Conservation (phyloP, 768 basidiomycete genomes). For the Coprinopsis sp. region DNA sequence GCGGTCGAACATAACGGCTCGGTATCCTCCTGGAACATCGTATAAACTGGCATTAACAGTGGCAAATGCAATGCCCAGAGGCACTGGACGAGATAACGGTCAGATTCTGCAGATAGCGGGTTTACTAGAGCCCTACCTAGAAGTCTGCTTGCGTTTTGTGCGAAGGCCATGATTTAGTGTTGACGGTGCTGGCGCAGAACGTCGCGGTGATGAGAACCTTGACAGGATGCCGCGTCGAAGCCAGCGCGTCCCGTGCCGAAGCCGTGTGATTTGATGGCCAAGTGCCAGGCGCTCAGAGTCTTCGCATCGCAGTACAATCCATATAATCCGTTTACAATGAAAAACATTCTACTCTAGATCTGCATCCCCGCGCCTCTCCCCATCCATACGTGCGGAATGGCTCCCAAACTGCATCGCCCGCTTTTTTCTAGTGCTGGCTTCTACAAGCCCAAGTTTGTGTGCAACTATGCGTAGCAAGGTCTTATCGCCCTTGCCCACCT, state of each 20-base stretch:
- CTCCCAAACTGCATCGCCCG: slow-evolving; percentile 97
- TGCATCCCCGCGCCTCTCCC: slow-evolving; percentile 52
- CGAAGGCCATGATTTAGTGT: slow-evolving; percentile 13
- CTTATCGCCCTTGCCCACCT: slow-evolving; percentile 87
- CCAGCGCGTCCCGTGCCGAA: slow-evolving; percentile 14
- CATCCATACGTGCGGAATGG: slow-evolving; percentile 81
- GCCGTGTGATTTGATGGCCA: not conserved
- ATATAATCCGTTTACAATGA: not conserved
- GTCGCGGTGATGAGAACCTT: too few species aligned
- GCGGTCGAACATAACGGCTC: slow-evolving; percentile 97
- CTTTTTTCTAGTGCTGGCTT: slow-evolving; percentile 78
- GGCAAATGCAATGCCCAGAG: slow-evolving; percentile 42
- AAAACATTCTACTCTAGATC: slow-evolving; percentile 23
- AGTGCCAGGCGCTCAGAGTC: too few species aligned
- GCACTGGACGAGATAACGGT: slow-evolving; percentile 32
- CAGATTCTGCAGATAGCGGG: not conserved
- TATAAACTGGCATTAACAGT: slow-evolving; percentile 50
- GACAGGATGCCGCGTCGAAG: too few species aligned
- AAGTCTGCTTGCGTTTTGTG: slow-evolving; percentile 36
- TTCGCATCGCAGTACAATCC: not conserved
- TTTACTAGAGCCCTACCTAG: slow-evolving; percentile 32
- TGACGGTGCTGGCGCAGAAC: not conserved
- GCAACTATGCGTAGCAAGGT: slow-evolving; percentile 72
- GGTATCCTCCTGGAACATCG: slow-evolving; percentile 85
- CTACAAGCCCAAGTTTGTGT: slow-evolving; percentile 64